Base-by-base conservation (phyloP, 768 basidiomycete genomes). In the Tephrocybe sp. region DNA sequence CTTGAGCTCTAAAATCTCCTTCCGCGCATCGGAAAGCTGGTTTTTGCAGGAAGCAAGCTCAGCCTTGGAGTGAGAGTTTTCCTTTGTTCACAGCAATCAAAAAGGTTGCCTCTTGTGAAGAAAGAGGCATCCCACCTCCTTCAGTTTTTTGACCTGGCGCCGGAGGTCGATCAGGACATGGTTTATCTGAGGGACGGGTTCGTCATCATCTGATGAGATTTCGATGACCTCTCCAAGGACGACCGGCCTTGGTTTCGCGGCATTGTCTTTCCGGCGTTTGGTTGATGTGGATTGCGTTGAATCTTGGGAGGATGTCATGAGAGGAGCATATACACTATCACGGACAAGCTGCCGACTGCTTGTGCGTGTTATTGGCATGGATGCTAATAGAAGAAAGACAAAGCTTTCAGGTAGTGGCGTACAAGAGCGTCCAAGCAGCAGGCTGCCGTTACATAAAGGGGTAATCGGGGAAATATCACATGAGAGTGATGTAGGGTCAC, bases 131-230 rank as follows among this genome's bases (percentile, higher is more conserved):
- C 67, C 8, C 27, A 81, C 82, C 58, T 75, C 70, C 59, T 72
- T 69, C 9, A 77, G 56, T 38, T 62, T 72, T 42, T 66, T 70
- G 13, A 79, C 56, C 47, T 80, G 69, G 42, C 63, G 64, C 49
- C 69, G 69, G 30, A 77, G 62, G 16, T 70, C 65, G 13, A 59
- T 54, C 47, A 68, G 59, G 18, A 59, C 54, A 50, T 53, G 37
- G 34, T 29, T 42, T 8, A 50, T 36, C 12, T 56, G 57, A 11
- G 52, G 39, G 7, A 47, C 37, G 23, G 53, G 52, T 3, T 80
- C 80, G 13, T 83, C 50, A 13, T 50, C 81, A 22, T 78, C 78
- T n/a, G 79, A 80, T 1, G 77, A 78, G 47, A 83, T 77, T 59
- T 83, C 80, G 42, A 82, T 75, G 16, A 81, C 64, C 16, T 80